Conservation (phyloP, 345 rosid genomes). For the Barbarea vulgaris region DNA sequence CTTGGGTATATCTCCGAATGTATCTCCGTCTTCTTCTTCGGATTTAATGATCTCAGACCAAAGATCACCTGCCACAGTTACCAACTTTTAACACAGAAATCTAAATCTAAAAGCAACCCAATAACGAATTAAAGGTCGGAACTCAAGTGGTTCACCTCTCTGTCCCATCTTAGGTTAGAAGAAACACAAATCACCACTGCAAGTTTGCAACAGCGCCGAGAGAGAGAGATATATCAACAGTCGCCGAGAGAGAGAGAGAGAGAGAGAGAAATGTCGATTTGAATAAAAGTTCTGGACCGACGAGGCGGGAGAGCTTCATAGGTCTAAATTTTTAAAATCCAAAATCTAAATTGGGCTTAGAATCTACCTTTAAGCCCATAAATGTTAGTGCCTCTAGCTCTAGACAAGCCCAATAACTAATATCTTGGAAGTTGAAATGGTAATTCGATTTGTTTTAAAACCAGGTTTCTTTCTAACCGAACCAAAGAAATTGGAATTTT, state of each 20-base stretch:
- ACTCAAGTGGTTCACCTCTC: slow-evolving; percentile 36
- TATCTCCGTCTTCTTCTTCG: slow-evolving; percentile 35
- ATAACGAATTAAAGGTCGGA: background rate
- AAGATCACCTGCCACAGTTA: slow-evolving; percentile 46
- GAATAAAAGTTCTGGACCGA: slow-evolving; percentile 3
- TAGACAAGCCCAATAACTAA: background rate
- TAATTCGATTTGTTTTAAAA: background rate
- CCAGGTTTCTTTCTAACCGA: slow-evolving; percentile 6
- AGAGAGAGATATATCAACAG: too few species aligned
- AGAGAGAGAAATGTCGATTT: background rate
- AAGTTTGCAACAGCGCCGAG: background rate
- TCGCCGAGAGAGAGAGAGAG: slow-evolving; percentile 3
- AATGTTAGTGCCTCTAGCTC: background rate
- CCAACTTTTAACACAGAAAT: slow-evolving; percentile 23
- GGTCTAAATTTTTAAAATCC: background rate
- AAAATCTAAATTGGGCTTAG: background rate
- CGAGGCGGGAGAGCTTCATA: slow-evolving; percentile 19
- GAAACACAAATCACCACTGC: background rate
- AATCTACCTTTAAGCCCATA: slow-evolving; percentile 10
- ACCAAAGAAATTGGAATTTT: slow-evolving; percentile 18
- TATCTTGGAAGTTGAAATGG: too few species aligned
- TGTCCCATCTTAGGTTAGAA: slow-evolving; percentile 39
- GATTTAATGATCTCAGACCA: slow-evolving; percentile 58
- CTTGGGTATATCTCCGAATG: slow-evolving; percentile 13
- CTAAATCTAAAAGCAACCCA: background rate